Evolutionary conservation across 2,329 filamentous ascomycete genomes (phyloP).

Genomic region (Colletotrichum caudatum): DNA sequence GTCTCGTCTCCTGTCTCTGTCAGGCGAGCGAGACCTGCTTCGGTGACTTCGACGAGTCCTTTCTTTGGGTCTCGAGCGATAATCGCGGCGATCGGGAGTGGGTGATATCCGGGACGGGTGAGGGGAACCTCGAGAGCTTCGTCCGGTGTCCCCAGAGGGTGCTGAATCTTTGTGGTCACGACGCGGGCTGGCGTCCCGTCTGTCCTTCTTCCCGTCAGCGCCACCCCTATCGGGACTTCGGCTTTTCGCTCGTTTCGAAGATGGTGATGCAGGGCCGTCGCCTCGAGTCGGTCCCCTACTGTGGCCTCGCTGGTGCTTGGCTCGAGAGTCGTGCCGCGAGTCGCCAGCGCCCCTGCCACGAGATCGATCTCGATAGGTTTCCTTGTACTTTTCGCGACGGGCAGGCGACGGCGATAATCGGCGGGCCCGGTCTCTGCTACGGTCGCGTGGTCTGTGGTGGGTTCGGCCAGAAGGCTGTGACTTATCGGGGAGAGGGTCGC

Average conservation of each 20-base stretch:
- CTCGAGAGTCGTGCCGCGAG: slow-evolving; percentile 36
- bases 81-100: slow-evolving; percentile 28
- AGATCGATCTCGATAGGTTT: slow-evolving; percentile 32
- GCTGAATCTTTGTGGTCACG: slow-evolving; percentile 35
- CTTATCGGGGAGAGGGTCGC: slow-evolving; percentile 38
- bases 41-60: slow-evolving; percentile 32
- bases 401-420: slow-evolving; percentile 45
- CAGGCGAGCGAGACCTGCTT: slow-evolving; percentile 41
- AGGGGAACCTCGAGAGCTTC: slow-evolving; percentile 29
- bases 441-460: slow-evolving; percentile 36
- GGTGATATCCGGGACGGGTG: slow-evolving; percentile 30
- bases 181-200: slow-evolving; percentile 35
- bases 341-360: slow-evolving; percentile 36
- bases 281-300: slow-evolving; percentile 35
- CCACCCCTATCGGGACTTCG: slow-evolving; percentile 24
- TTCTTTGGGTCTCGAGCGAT: slow-evolving; percentile 30
- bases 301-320: slow-evolving; percentile 32
- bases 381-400: slow-evolving; percentile 35
- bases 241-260: slow-evolving; percentile 38
- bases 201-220: slow-evolving; percentile 31
- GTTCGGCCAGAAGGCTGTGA: slow-evolving; percentile 38
- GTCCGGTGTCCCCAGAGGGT: slow-evolving; percentile 11
- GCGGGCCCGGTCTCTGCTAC: slow-evolving; percentile 47
- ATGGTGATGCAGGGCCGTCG: slow-evolving; percentile 34
- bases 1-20: slow-evolving; percentile 20